Evolutionary conservation across 1,284 basidiomycete genomes (phyloP).

Genomic region (Quambalaria eucalypti): DNA sequence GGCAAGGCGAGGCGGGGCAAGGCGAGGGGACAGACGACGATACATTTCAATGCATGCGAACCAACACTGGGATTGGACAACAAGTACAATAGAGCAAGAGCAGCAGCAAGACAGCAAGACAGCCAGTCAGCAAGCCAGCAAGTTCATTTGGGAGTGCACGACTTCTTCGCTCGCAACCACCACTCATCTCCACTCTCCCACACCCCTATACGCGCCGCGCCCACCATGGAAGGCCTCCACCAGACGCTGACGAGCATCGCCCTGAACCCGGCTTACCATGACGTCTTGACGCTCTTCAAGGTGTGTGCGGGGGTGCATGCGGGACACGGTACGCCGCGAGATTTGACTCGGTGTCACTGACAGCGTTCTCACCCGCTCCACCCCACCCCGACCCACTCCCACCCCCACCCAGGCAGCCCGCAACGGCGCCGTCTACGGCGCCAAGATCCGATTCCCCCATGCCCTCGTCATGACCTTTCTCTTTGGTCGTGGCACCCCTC

Average conservation of each 20-base stretch:
- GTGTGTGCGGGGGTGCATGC: constrained; percentile 49
- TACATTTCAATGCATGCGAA: no score
- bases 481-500: constrained; percentile 52
- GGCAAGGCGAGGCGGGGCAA: no score
- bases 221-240: neutral
- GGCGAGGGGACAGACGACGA: no score
- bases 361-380: no score
- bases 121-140: no score
- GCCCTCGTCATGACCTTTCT: constrained; percentile 95
- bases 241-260: constrained; percentile 17
- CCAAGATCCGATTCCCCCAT: constrained; percentile 92
- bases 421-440: constrained; percentile 90
- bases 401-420: constrained; percentile 56
- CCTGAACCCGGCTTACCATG: constrained; percentile 66
- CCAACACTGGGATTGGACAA: no score
- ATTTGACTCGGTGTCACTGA: no score
- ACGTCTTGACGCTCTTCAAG: constrained; percentile 82
- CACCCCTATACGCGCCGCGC: neutral
- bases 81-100: no score
- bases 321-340: no score
- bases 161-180: no score
- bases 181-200: neutral
- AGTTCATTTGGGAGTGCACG: no score
- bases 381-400: neutral
- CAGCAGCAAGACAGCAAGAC: no score